Conservation (phyloP, 257 asterid species). For the Petrea volubilis region DNA sequence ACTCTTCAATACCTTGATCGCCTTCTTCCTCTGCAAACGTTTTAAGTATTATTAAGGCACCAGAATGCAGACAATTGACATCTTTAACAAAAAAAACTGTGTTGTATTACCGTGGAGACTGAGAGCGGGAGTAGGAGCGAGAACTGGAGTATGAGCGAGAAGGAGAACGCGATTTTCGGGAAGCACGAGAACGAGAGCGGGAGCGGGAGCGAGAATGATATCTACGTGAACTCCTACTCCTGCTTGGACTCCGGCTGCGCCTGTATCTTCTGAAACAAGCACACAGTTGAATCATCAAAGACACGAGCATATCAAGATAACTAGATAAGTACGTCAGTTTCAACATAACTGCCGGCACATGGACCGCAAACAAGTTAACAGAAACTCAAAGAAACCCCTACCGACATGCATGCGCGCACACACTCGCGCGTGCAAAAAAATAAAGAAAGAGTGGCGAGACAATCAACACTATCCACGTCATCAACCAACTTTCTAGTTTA, state of each 20-base stretch:
- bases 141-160: slow-evolving; percentile 51
- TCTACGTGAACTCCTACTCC: slow-evolving; percentile 56
- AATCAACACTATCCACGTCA: neutral
- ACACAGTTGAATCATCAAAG: neutral
- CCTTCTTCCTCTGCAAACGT: slow-evolving; percentile 55
- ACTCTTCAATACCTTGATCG: slow-evolving; percentile 56
- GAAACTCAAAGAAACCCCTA: too few relatives aligned
- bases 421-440: too few relatives aligned
- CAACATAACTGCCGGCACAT: neutral
- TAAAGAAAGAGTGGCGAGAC: neutral
- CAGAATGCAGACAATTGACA: neutral
- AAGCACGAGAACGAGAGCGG: slow-evolving; percentile 44
- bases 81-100: neutral
- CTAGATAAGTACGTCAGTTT: neutral
- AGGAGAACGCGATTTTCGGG: slow-evolving; percentile 34
- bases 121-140: slow-evolving; percentile 57
- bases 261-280: slow-evolving; percentile 53
- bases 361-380: neutral
- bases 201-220: slow-evolving; percentile 51
- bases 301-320: neutral
- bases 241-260: slow-evolving; percentile 74
- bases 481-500: neutral
- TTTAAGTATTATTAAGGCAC: neutral
- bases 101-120: slow-evolving; percentile 61
- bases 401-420: too few relatives aligned